phyloP scores from a whole-genome alignment of 1,139 yeast species.

The Pichia sp. region DNA sequence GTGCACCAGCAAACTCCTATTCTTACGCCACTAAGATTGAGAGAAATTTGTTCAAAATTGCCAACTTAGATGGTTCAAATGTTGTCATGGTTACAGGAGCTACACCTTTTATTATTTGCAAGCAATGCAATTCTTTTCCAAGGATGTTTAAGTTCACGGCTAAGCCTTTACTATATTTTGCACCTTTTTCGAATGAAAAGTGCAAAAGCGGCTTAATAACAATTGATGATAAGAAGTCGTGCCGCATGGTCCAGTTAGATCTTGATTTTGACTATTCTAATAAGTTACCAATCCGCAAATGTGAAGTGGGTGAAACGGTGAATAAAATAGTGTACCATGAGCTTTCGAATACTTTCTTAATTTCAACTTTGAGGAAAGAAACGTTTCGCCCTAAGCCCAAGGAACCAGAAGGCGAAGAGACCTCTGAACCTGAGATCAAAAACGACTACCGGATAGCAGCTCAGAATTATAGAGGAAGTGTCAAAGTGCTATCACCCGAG shows the following conservation, averaged over 20 bases:
- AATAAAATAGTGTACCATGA: constrained; percentile 72
- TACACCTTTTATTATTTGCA: constrained; percentile 66
- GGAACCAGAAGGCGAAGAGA: constrained; percentile 58
- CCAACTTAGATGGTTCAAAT: constrained; percentile 53
- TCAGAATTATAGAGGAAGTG: constrained; percentile 35
- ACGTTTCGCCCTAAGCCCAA: constrained; percentile 58
- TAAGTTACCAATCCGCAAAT: constrained; percentile 55
- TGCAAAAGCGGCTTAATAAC: constrained; percentile 56
- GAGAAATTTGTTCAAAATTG: constrained; percentile 59
- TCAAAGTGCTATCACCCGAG: constrained; percentile 66
- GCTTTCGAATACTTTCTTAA: constrained; percentile 56
- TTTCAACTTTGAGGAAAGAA: constrained; percentile 58
- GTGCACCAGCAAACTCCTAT: constrained; percentile 76
- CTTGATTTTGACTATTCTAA: constrained; percentile 51
- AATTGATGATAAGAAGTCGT: constrained; percentile 66
- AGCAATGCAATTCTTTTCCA: constrained; percentile 61
- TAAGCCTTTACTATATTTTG: constrained; percentile 60
- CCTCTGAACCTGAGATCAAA: constrained; percentile 54
- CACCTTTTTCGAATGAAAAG: constrained; percentile 40
- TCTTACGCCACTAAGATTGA: constrained; percentile 65
- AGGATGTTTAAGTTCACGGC: constrained; percentile 65
- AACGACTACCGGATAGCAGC: constrained; percentile 43
- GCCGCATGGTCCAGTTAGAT: constrained; percentile 60
- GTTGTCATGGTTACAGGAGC: constrained; percentile 72
- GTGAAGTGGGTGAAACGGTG: constrained; percentile 58